Evolutionary conservation across 257 asterid species (phyloP).

Genomic region (Striga asiatica): DNA sequence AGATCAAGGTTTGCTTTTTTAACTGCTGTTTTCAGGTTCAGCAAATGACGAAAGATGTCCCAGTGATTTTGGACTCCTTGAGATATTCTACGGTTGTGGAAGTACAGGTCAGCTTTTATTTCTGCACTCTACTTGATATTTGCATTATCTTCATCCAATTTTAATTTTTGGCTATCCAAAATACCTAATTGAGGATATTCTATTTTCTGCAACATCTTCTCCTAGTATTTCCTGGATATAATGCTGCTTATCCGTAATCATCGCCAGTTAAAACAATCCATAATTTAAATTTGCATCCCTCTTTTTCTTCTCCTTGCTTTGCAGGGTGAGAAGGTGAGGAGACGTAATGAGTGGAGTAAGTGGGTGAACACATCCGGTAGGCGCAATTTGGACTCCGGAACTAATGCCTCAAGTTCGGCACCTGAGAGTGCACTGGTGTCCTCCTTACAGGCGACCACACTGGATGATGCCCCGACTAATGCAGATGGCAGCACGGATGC

Average conservation of each 20-base stretch:
- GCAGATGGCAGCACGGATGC: slow-evolving; percentile 19
- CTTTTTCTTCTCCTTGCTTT: too few relatives aligned
- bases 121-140: neutral
- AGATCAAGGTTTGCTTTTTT: slow-evolving; percentile 24
- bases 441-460: slow-evolving; percentile 30
- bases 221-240: neutral
- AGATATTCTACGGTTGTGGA: slow-evolving; percentile 49
- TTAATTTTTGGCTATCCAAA: too few relatives aligned
- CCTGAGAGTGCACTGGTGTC: slow-evolving; percentile 25
- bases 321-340: slow-evolving; percentile 66
- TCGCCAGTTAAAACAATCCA: too few relatives aligned
- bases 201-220: neutral
- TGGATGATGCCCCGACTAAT: slow-evolving; percentile 21
- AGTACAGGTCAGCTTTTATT: slow-evolving; percentile 46
- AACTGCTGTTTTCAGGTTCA: slow-evolving; percentile 50
- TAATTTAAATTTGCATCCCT: too few relatives aligned
- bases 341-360: slow-evolving; percentile 57
- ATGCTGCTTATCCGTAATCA: too few relatives aligned
- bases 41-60: slow-evolving; percentile 42
- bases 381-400: slow-evolving; percentile 22
- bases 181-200: neutral
- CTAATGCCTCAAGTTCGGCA: slow-evolving; percentile 22
- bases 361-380: slow-evolving; percentile 27
- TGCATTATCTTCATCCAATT: neutral
- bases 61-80: slow-evolving; percentile 56